Conservation (phyloP, 2,329 filamentous ascomycete species). For the Clonostachys rosea region DNA sequence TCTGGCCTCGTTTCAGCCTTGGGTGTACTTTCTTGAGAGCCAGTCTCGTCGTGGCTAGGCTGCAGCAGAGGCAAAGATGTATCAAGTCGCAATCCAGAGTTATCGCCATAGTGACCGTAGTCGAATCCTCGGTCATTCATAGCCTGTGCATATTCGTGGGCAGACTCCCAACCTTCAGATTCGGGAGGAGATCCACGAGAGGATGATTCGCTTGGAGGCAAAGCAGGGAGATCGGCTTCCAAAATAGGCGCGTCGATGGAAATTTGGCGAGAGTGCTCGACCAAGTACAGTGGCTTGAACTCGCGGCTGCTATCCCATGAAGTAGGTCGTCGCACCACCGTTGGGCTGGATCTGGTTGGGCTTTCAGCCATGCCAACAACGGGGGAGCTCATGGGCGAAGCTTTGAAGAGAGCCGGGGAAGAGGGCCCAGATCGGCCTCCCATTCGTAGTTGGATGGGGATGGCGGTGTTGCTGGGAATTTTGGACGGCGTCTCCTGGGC, state of each 20-base stretch:
- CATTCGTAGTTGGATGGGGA: conserved; percentile 51
- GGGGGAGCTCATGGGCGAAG: conserved; percentile 30
- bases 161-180: conserved; percentile 13
- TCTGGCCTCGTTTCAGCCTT: conserved; percentile 44
- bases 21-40: conserved; percentile 64
- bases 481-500: conserved; percentile 39
- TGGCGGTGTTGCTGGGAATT: conserved; percentile 52
- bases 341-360: conserved; percentile 4
- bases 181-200: conserved; percentile 11
- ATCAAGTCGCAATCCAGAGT: too few species aligned
- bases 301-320: conserved; percentile 64
- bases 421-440: conserved; percentile 38
- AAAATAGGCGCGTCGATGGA: conserved; percentile 22
- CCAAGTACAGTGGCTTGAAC: conserved; percentile 76
- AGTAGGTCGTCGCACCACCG: conserved; percentile 35
- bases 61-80: conserved; percentile 24
- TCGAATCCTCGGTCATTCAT: too few species aligned
- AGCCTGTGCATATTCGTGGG: conserved; percentile 13
- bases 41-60: conserved; percentile 41
- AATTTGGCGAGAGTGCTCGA: conserved; percentile 55
- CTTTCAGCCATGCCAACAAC: conserved; percentile 21
- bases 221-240: conserved; percentile 37
- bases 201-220: conserved; percentile 38
- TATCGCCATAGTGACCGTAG: too few species aligned
- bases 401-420: conserved; percentile 30